Evolutionary conservation across 306 rosid species (phyloP).

Genomic region (Malus asiatica): DNA sequence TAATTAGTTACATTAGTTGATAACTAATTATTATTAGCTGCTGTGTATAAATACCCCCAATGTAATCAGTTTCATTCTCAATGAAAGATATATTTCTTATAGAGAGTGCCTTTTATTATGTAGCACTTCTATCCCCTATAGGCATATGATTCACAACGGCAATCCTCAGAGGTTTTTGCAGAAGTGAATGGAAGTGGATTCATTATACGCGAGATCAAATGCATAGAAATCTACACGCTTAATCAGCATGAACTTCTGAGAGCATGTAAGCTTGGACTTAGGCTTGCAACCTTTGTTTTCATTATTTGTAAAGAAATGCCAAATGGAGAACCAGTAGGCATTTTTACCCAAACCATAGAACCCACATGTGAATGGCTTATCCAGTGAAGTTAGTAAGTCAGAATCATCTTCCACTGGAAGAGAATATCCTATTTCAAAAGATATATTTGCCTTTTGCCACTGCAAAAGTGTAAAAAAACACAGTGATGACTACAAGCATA

Average conservation of each 20-base stretch:
- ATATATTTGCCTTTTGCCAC: background rate
- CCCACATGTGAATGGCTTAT: constrained; percentile 8
- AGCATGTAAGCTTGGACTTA: constrained; percentile 2
- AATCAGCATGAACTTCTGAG: constrained; percentile 21
- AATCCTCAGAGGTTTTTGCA: constrained; percentile 17
- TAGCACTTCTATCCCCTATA: constrained; percentile 16
- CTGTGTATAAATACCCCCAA: too few relatives aligned
- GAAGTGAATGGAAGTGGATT: constrained; percentile 6
- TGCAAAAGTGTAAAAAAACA: background rate
- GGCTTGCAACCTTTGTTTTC: constrained; percentile 33
- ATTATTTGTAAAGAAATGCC: background rate
- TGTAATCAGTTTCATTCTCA: too few relatives aligned
- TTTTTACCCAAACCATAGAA: constrained; percentile 5
- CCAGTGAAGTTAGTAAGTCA: constrained; percentile 3
- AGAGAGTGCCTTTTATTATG: constrained; percentile 17
- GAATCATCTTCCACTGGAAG: background rate
- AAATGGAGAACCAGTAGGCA: constrained; percentile 17
- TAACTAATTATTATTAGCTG: too few relatives aligned
- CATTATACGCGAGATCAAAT: constrained; percentile 3
- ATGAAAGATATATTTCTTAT: too few relatives aligned
- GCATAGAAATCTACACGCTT: constrained; percentile 38
- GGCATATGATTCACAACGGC: constrained; percentile 35
- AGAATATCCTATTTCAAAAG: background rate
- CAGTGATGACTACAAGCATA: background rate
- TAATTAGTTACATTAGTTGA: too few relatives aligned